Evolutionary conservation across 2,329 filamentous ascomycete species (phyloP).

Genomic region (Fonsecaea multimorphosa): DNA sequence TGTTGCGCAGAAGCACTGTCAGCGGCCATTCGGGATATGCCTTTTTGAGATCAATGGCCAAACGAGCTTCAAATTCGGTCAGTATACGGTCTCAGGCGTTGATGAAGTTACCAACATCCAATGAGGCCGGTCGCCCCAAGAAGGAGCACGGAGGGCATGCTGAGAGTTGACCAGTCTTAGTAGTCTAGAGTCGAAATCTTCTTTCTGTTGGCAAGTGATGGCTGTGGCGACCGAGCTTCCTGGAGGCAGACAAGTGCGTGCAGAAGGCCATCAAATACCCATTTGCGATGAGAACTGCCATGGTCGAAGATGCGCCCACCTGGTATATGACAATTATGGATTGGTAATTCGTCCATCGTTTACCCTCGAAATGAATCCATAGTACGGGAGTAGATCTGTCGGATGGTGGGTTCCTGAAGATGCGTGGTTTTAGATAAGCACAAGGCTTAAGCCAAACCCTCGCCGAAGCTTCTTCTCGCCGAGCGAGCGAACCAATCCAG

Average conservation of each 20-base stretch:
- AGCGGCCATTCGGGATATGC: conserved; percentile 25
- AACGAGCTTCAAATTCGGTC: conserved; percentile 19
- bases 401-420: background rate
- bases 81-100: background rate
- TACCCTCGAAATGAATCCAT: background rate
- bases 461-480: conserved; percentile 10
- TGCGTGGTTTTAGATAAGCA: conserved; percentile 10
- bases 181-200: background rate
- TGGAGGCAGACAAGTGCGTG: background rate
- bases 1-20: conserved; percentile 24
- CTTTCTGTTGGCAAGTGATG: background rate
- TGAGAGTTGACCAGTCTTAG: background rate
- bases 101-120: conserved; percentile 15
- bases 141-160: conserved; percentile 28
- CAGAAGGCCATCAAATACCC: background rate
- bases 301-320: background rate
- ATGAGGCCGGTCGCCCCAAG: conserved; percentile 27
- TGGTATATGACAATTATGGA: background rate
- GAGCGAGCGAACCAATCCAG: conserved; percentile 28
- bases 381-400: background rate
- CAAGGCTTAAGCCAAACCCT: too few species aligned
- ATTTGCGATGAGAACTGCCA: background rate
- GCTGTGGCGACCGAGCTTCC: background rate
- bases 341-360: conserved; percentile 5
- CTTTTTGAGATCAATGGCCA: conserved; percentile 23